These are phyloP conservation scores for Trichoderma atroviride DNA, from an alignment of 2,329 filamentous ascomycete species.

Conservation along the genomic window DNA sequence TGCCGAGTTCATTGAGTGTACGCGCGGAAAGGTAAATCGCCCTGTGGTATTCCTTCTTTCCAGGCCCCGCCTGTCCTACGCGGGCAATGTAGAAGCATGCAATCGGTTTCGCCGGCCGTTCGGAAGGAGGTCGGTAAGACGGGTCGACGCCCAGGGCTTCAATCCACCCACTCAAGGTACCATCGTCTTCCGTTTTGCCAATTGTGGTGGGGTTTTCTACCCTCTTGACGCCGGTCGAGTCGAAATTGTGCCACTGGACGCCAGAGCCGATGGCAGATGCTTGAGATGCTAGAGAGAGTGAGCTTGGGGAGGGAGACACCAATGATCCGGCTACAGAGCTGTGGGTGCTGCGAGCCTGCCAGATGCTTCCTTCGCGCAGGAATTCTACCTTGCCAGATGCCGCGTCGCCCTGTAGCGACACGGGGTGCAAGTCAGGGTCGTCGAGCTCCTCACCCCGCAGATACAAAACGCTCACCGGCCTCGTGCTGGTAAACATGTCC, in stretches of 20 bases:
- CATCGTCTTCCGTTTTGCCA: slow-evolving; percentile 60
- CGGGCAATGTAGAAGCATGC: slow-evolving; percentile 85
- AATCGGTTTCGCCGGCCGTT: slow-evolving; percentile 70
- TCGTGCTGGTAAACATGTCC: slow-evolving; percentile 86
- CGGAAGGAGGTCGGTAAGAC: slow-evolving; percentile 76
- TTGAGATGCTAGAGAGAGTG: slow-evolving; percentile 63
- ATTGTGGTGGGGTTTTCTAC: slow-evolving; percentile 58
- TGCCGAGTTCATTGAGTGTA: slow-evolving; percentile 72
- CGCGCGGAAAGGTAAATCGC: slow-evolving; percentile 84
- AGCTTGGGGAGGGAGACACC: slow-evolving; percentile 68
- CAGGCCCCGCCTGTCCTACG: slow-evolving; percentile 52
- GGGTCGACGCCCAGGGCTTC: slow-evolving; percentile 90
- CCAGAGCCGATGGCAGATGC: slow-evolving; percentile 47
- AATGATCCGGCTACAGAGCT: slow-evolving; percentile 64
- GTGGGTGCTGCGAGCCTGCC: slow-evolving; percentile 56
- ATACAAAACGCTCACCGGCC: slow-evolving; percentile 76
- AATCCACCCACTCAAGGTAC: slow-evolving; percentile 78
- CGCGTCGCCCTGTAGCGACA: slow-evolving; percentile 70
- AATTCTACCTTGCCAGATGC: slow-evolving; percentile 59
- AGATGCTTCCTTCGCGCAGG: slow-evolving; percentile 51
- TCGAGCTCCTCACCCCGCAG: slow-evolving; percentile 76
- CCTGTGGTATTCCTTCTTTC: slow-evolving; percentile 68
- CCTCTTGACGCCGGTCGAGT: slow-evolving; percentile 53
- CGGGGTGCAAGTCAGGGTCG: slow-evolving; percentile 77
- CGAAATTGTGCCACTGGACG: slow-evolving; percentile 60